Percentiles rank a stretch among this genome's conserved stretches.
These are phyloP conservation scores for Aspergillus caelatus DNA, from an alignment of 2,329 filamentous ascomycete genomes.

Conservation along the genomic window DNA sequence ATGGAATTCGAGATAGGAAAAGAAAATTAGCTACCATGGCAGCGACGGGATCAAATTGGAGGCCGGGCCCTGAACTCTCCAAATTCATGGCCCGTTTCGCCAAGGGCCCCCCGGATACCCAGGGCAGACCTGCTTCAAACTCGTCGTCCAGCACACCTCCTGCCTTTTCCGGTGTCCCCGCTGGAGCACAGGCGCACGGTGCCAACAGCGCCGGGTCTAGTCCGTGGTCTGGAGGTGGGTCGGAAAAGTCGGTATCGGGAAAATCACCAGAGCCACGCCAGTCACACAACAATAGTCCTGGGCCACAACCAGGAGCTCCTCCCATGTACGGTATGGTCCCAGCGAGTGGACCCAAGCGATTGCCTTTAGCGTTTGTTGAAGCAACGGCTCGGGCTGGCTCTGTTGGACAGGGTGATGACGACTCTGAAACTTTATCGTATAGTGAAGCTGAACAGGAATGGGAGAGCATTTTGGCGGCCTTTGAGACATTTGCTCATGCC, in stretches of 20 bases:
- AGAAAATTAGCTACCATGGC: slow-evolving; percentile 74
- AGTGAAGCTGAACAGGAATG: slow-evolving; percentile 76
- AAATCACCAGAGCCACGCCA: slow-evolving; percentile 12
- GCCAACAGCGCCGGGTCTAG: slow-evolving; percentile 12
- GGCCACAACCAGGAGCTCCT: slow-evolving; percentile 26
- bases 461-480: slow-evolving; percentile 54
- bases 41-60: slow-evolving; percentile 60
- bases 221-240: slow-evolving; percentile 14
- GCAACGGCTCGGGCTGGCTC: slow-evolving; percentile 36
- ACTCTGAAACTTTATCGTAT: slow-evolving; percentile 66
- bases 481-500: slow-evolving; percentile 53
- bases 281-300: slow-evolving; percentile 14
- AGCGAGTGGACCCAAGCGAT: slow-evolving; percentile 40
- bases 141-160: not conserved
- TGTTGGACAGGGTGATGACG: slow-evolving; percentile 47
- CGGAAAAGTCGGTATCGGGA: slow-evolving; percentile 5
- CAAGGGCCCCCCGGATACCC: slow-evolving; percentile 13
- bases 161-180: slow-evolving; percentile 16
- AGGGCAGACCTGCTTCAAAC: slow-evolving; percentile 12
- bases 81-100: slow-evolving; percentile 39
- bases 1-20: slow-evolving; percentile 73
- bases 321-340: slow-evolving; percentile 55
- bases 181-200: slow-evolving; percentile 9
- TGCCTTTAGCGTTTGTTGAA: slow-evolving; percentile 58
- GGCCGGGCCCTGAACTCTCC: slow-evolving; percentile 54